Evolutionary conservation across 192 early-diverging fungal genomes (phyloP).

Genomic region (Borealophlyctis nickersoniae): DNA sequence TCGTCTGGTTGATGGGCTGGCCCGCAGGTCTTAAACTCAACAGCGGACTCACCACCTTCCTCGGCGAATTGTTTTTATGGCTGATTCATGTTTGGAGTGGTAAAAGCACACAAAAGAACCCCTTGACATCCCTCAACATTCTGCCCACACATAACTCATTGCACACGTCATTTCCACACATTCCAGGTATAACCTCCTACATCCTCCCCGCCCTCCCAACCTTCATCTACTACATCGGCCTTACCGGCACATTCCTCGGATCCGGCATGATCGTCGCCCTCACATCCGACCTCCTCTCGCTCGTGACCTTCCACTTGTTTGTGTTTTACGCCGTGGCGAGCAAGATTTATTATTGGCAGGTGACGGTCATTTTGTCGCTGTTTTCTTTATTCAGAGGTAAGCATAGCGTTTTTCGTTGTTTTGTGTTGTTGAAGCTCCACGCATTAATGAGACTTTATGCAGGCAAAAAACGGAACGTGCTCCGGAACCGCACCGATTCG

Average conservation of each 20-base stretch:
- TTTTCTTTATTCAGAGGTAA: constrained; percentile 90
- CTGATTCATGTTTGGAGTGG: constrained; percentile 83
- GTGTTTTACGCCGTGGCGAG: constrained; percentile 94
- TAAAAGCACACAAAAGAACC: no score
- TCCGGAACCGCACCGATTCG: constrained; percentile 88
- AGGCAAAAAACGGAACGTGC: constrained; percentile 80
- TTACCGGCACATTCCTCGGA: constrained; percentile 77
- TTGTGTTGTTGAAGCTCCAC: no score
- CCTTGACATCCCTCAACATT: no score
- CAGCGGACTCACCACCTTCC: constrained; percentile 77
- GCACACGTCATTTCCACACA: not conserved
- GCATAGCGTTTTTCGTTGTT: constrained; percentile 20
- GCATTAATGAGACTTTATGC: no score
- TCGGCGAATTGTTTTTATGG: constrained; percentile 90
- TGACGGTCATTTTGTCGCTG: constrained; percentile 76
- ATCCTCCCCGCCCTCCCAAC: constrained; percentile 38
- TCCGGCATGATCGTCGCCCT: constrained; percentile 81
- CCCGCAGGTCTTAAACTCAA: constrained; percentile 98
- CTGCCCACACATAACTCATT: no score
- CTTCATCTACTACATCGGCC: constrained; percentile 69
- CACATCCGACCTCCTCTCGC: constrained; percentile 75
- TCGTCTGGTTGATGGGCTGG: constrained; percentile 87
- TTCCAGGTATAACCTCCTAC: no score
- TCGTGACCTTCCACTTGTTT: constrained; percentile 88
- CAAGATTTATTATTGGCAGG: constrained; percentile 90